Evolutionary conservation across 352 stramenopile species (phyloP), one percentile per base, ranked within the genome.

Genomic region (Globisporangium parvum): DNA sequence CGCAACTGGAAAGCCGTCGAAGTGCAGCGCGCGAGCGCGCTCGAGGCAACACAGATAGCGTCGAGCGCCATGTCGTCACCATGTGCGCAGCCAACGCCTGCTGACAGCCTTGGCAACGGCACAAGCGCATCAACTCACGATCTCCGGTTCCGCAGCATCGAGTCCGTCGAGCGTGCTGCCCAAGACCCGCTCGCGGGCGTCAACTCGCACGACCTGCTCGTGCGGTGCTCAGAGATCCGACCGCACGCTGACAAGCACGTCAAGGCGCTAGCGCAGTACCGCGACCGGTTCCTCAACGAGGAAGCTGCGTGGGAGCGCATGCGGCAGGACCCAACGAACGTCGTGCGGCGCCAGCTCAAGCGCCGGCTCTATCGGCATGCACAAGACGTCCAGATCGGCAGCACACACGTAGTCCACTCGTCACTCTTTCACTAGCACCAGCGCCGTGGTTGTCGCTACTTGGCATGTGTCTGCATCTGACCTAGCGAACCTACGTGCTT

Each of bases 161-260:
- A 88, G 60, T 87, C 73, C 0, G 81, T 91, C 10, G 81, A 89
- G 39, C 63, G 73, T 28, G 81, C 78, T 1, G 56, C 67, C 9
- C 57, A 53, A 2, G 82, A 89, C 46, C 41, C 66, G 0, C 62
- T 92, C 31, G 53, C 50, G 0, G 53, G 66, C 47, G 79, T 92
- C 14, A 85, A 77, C 56, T 87, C 82, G n/a, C 79, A 88, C 53
- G 77, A 92, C 12, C 65, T 92, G 24, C 71, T 92, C 0, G 69
- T 92, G 31, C 71, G 72, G 0, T 90, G 79, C 41, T 69, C 75
- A 2, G 62, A 80, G 39, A 89, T 92, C 42, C 79, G 75, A 0
- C 75, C 87, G 53, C 63, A 80, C 45, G 72, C 75, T 11, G 64
- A 78, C 20, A 64, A 62, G 31, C 71, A 87, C 41, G 60, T 85